These are phyloP conservation scores for Phyllosticta citriasiana DNA, from an alignment of 2,329 filamentous ascomycete genomes.

Conservation along the genomic window DNA sequence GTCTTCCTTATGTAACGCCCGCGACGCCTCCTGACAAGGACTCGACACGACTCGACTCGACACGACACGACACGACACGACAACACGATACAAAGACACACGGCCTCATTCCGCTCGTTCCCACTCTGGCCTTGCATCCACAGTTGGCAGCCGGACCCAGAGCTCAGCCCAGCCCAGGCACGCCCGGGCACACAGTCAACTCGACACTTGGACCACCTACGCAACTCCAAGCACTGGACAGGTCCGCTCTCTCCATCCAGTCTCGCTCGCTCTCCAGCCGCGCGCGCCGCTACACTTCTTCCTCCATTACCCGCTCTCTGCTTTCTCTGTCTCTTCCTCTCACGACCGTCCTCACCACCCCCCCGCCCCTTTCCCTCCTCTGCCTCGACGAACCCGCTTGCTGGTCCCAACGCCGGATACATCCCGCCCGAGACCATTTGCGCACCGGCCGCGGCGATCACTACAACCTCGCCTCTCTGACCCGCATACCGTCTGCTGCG, in stretches of 20 bases:
- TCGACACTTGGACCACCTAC: constrained; percentile 6
- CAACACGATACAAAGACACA: no score
- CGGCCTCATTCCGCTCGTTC: neutral
- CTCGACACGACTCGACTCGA: no score
- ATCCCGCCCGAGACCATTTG: neutral
- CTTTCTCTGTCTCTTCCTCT: neutral
- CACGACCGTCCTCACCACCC: neutral
- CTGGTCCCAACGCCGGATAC: neutral
- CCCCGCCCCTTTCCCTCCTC: neutral
- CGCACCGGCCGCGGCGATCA: neutral
- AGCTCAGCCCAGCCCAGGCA: constrained; percentile 2
- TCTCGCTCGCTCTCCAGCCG: neutral
- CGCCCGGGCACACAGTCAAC: neutral
- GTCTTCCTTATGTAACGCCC: neutral
- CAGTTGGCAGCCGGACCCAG: neutral
- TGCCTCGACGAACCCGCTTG: neutral
- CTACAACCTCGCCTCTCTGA: neutral
- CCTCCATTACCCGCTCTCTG: neutral
- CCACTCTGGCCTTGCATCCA: neutral
- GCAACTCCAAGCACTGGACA: neutral
- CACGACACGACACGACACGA: no score
- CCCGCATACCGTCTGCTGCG: neutral
- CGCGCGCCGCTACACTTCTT: neutral
- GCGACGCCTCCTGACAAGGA: no score
- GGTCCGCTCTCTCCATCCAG: neutral